Conservation (phyloP, 2,329 filamentous ascomycete species). For the Ilyonectria robusta region DNA sequence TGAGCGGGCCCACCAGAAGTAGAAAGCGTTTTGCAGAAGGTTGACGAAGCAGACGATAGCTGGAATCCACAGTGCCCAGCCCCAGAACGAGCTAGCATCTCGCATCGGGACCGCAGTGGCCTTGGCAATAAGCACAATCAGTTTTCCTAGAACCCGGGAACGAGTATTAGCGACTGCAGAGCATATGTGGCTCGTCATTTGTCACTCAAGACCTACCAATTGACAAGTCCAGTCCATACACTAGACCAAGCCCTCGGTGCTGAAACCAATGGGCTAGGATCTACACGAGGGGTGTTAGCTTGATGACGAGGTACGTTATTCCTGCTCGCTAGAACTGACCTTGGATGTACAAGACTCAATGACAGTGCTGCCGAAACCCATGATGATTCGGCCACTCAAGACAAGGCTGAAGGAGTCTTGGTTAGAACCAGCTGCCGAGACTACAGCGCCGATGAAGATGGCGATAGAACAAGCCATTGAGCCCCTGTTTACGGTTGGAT, state of each 20-base stretch:
- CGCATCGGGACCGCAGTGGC: constrained; percentile 47
- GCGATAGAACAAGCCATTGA: constrained; percentile 41
- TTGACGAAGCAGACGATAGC: constrained; percentile 41
- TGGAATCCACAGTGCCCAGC: constrained; percentile 48
- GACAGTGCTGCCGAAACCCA: constrained; percentile 47
- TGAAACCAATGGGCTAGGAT: constrained; percentile 49
- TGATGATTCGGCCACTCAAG: constrained; percentile 42
- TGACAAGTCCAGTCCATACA: constrained; percentile 43
- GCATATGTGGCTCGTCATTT: not conserved
- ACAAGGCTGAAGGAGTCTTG: constrained; percentile 41
- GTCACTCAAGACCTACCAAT: constrained; percentile 25
- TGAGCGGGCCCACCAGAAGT: constrained; percentile 42
- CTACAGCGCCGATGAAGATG: constrained; percentile 43
- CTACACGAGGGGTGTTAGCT: constrained; percentile 13
- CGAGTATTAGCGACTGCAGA: not conserved
- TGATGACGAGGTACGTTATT: not conserved
- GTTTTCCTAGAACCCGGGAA: constrained; percentile 29
- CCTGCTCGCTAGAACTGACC: constrained; percentile 21
- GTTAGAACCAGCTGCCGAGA: constrained; percentile 44
- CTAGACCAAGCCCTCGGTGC: constrained; percentile 41
- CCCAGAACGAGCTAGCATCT: constrained; percentile 46
- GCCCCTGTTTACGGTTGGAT: constrained; percentile 29
- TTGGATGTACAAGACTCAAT: constrained; percentile 48
- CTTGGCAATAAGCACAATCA: constrained; percentile 44
- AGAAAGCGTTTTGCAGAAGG: constrained; percentile 41